Conservation (phyloP, 2,329 filamentous ascomycete genomes). For the Talaromyces sp. region DNA sequence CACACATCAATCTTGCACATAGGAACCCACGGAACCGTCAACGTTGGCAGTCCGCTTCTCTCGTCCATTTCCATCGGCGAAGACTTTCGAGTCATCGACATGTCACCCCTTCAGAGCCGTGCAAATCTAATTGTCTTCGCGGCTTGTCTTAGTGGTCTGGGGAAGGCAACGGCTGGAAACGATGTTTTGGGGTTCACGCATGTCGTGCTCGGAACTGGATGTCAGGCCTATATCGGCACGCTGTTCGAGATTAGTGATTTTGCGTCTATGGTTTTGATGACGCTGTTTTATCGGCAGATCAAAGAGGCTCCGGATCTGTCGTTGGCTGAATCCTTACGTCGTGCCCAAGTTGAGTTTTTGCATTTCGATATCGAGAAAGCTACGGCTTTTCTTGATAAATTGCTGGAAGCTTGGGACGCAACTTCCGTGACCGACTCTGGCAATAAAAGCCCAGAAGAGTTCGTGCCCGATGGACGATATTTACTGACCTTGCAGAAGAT, state of each 20-base stretch:
- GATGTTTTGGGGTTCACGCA: slow-evolving; percentile 28
- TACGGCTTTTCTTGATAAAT: slow-evolving; percentile 20
- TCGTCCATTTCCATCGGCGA: slow-evolving; percentile 27
- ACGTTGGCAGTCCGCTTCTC: slow-evolving; percentile 23
- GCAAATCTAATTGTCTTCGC: slow-evolving; percentile 27
- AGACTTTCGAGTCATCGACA: slow-evolving; percentile 27
- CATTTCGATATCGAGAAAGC: slow-evolving; percentile 22
- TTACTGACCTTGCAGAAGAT: slow-evolving; percentile 22
- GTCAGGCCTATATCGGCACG: slow-evolving; percentile 27
- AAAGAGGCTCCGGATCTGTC: slow-evolving; percentile 17
- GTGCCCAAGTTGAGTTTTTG: slow-evolving; percentile 23
- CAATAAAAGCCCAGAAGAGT: slow-evolving; percentile 18
- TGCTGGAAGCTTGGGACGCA: slow-evolving; percentile 20
- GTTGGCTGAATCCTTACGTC: slow-evolving; percentile 20
- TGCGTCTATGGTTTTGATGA: slow-evolving; percentile 28
- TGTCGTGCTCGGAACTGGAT: slow-evolving; percentile 26
- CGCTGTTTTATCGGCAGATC: slow-evolving; percentile 24
- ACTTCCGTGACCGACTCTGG: background rate
- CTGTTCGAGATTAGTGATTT: slow-evolving; percentile 28
- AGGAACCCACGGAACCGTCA: slow-evolving; percentile 25
- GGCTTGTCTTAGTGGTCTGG: slow-evolving; percentile 26
- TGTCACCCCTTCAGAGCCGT: slow-evolving; percentile 23
- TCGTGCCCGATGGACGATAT: slow-evolving; percentile 24
- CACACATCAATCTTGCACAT: slow-evolving; percentile 25
- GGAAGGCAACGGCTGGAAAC: slow-evolving; percentile 23